phyloP scores from a whole-genome alignment of 1,284 basidiomycete genomes.

The Ustilago xerochloae region DNA sequence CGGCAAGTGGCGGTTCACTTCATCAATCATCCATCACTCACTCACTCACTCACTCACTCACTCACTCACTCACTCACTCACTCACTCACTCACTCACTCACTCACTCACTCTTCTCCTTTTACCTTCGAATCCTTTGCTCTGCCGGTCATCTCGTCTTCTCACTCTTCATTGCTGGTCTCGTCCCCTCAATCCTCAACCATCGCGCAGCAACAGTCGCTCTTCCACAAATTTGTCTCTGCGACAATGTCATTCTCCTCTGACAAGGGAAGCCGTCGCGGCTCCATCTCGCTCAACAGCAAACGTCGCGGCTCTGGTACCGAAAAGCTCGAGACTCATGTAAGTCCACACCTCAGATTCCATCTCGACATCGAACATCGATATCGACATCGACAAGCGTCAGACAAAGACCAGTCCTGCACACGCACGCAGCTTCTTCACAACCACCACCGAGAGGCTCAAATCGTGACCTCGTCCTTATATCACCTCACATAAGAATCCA shows the following conservation, averaged over 20 bases:
- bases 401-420: too few species aligned
- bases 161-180: not conserved
- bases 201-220: not conserved
- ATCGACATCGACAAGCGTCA: not conserved
- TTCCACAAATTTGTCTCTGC: not conserved
- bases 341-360: conserved; percentile 29
- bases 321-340: conserved; percentile 59
- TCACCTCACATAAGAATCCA: too few species aligned
- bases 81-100: not conserved
- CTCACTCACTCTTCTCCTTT: not conserved
- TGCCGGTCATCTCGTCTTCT: not conserved
- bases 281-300: conserved; percentile 45
- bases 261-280: conserved; percentile 41
- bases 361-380: too few species aligned
- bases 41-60: too few species aligned
- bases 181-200: not conserved
- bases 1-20: not conserved
- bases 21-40: not conserved
- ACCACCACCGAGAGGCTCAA: too few species aligned
- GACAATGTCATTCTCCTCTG: conserved; percentile 47
- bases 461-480: too few species aligned
- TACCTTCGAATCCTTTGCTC: not conserved
- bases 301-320: conserved; percentile 58
- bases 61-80: too few species aligned
- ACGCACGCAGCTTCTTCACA: not conserved